Percentiles rank a stretch among this genome's conserved stretches.
Conservation (phyloP, 2,329 filamentous ascomycete genomes). For the Aspergillus floridensis region DNA sequence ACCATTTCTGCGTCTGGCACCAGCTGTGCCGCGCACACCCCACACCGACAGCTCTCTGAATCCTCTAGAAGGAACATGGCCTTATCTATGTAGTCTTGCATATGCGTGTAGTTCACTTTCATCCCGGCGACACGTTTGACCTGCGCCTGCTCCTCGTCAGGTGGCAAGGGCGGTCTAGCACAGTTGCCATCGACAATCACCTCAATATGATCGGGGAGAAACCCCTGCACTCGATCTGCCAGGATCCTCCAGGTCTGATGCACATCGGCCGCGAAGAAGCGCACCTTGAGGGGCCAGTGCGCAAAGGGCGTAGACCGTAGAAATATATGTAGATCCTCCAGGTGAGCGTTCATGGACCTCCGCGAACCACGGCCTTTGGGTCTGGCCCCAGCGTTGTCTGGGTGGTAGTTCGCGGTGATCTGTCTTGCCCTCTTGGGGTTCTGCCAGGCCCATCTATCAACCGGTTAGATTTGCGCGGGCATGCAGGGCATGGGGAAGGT, state of each 20-base stretch:
- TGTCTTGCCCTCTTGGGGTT: slow-evolving; percentile 75
- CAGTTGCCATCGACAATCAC: slow-evolving; percentile 53
- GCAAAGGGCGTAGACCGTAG: slow-evolving; percentile 75
- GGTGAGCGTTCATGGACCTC: slow-evolving; percentile 62
- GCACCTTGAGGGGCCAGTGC: slow-evolving; percentile 76
- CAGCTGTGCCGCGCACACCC: slow-evolving; percentile 48
- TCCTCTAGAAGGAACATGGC: slow-evolving; percentile 43
- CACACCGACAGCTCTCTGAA: slow-evolving; percentile 42
- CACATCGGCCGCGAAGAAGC: slow-evolving; percentile 73
- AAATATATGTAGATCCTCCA: slow-evolving; percentile 79
- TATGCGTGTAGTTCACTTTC: slow-evolving; percentile 52
- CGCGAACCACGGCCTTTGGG: slow-evolving; percentile 46
- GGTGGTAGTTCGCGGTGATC: slow-evolving; percentile 6
- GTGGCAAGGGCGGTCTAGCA: slow-evolving; percentile 6
- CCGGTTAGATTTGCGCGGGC: neutral
- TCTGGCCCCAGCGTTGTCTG: slow-evolving; percentile 43
- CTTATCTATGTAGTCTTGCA: slow-evolving; percentile 54
- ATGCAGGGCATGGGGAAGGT: neutral
- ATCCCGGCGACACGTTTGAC: slow-evolving; percentile 46
- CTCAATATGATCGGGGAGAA: slow-evolving; percentile 50
- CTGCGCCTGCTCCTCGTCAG: slow-evolving; percentile 20
- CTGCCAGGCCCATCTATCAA: slow-evolving; percentile 79
- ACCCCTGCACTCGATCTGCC: slow-evolving; percentile 50
- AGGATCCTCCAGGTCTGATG: slow-evolving; percentile 65
- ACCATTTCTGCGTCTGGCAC: slow-evolving; percentile 41